Base-by-base conservation (phyloP, 805 yeast species). In the Zygotorulaspora sp. region DNA sequence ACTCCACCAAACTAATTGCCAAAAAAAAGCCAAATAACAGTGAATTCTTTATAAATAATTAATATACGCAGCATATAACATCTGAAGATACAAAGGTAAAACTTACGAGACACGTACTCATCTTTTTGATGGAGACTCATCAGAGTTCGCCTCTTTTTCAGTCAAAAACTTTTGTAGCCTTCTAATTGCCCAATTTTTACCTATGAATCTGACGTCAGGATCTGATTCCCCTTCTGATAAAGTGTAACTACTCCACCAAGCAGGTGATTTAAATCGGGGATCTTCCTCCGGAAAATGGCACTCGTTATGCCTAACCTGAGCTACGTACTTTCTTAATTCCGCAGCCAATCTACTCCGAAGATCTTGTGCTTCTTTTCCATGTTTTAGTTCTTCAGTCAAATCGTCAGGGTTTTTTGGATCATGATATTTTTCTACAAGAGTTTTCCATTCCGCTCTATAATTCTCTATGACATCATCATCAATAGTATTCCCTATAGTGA, bases 121-220 rank as follows among this genome's bases (percentile, higher is more conserved):
- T n/a, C n/a, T n/a, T n/a, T n/a, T n/a, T n/a, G n/a, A n/a, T n/a
- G n/a, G n/a, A 17, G 35, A 17, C 26, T 34, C 35, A 18, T 28
- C 35, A 30, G 38, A 29, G 18, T 25, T 21, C 17, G 37, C 49
- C 29, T 52, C 48, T 27, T 48, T 42, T 6, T 61, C 62, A 21
- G 55, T 54, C 23, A 65, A 45, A 34, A 59, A 63, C 8, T 67
- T 68, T 56, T 84, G 94, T 32, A 79, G 70, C 49, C 87, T 70
- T 55, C 74, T 76, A 25, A 83, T 74, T 1, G 94, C 94, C 92
- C 94, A 84, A 55, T 85, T 85, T 53, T 78, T 65, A 2, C 95
- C 95, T 18, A 83, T 71, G 48, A 85, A 83, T 49, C 77, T 63
- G 15, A 85, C 74, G 38, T 77, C 83, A 0, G 82, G 82, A 43